Evolutionary conservation across 106 monocot genomes (phyloP).

Genomic region (Phalaenopsis equestris): DNA sequence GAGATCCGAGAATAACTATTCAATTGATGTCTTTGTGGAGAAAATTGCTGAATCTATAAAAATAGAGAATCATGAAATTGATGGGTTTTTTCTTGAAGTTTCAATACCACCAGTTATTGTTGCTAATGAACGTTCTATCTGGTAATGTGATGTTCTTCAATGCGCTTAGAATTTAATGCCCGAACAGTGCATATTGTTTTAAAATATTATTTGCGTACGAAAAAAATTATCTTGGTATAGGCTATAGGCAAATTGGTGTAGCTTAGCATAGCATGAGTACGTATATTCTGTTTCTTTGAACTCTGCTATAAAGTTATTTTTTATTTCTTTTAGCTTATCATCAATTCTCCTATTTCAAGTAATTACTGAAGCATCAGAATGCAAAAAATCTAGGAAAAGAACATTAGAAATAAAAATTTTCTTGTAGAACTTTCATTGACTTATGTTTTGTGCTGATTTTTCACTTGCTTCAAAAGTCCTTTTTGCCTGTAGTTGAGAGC

Average conservation of each 20-base stretch:
- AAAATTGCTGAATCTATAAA: slow-evolving; percentile 29
- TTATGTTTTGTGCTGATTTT: not conserved
- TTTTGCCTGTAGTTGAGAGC: not conserved
- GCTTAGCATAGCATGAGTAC: not conserved
- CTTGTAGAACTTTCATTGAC: not conserved
- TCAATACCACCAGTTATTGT: slow-evolving; percentile 58
- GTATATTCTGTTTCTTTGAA: not conserved
- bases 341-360: not conserved
- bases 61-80: slow-evolving; percentile 36
- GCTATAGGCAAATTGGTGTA: too few relatives aligned
- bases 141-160: slow-evolving; percentile 28
- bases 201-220: too few relatives aligned
- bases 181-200: not conserved
- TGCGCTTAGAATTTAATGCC: not conserved
- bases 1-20: slow-evolving; percentile 8
- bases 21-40: slow-evolving; percentile 26
- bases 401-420: not conserved
- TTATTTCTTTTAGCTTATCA: not conserved
- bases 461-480: not conserved
- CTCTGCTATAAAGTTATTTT: not conserved
- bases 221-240: too few relatives aligned
- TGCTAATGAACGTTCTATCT: slow-evolving; percentile 77
- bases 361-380: not conserved
- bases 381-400: not conserved
- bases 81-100: slow-evolving; percentile 64